A percentile compares a stretch with the other conserved stretches of the same genome.
Conservation (phyloP, 768 basidiomycete genomes). For the Leccinum rimulosum region DNA sequence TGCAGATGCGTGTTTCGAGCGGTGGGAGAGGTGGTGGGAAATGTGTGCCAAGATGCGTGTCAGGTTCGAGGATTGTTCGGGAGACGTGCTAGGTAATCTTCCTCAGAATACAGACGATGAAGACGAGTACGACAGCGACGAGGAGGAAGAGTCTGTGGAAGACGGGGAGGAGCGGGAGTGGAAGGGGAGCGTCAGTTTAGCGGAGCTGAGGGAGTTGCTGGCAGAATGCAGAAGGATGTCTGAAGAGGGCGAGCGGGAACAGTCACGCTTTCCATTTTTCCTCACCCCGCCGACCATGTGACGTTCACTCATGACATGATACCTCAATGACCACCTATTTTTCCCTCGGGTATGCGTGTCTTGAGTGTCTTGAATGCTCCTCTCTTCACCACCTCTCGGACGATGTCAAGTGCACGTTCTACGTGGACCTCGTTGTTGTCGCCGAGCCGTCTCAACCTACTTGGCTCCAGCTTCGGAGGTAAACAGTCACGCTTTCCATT, state of each 20-base stretch:
- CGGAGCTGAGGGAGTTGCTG: conserved; percentile 52
- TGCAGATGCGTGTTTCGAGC: conserved; percentile 36
- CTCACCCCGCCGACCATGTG: conserved; percentile 6
- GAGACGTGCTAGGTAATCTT: conserved; percentile 51
- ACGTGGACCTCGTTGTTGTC: conserved; percentile 9
- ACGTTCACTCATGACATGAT: background rate
- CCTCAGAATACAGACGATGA: conserved; percentile 32
- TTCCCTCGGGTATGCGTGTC: too few species aligned
- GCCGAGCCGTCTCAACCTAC: conserved; percentile 28
- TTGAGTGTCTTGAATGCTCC: conserved; percentile 71
- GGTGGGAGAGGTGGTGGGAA: conserved; percentile 74
- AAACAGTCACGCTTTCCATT: too few species aligned
- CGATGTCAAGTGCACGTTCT: conserved; percentile 49
- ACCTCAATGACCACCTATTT: conserved; percentile 35
- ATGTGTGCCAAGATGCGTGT: conserved; percentile 48
- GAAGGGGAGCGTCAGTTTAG: conserved; percentile 30
- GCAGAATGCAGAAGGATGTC: conserved; percentile 53
- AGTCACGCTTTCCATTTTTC: conserved; percentile 22
- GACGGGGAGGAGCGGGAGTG: conserved; percentile 29
- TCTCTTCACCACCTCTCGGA: conserved; percentile 53
- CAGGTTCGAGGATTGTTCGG: conserved; percentile 76
- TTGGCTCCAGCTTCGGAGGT: background rate
- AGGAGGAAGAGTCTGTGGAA: conserved; percentile 31
- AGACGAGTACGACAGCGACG: conserved; percentile 34
- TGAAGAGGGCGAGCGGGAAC: conserved; percentile 31